Evolutionary conservation across 2,329 filamentous ascomycete species (phyloP).

Genomic region (Ophioceras dolichostomum): DNA sequence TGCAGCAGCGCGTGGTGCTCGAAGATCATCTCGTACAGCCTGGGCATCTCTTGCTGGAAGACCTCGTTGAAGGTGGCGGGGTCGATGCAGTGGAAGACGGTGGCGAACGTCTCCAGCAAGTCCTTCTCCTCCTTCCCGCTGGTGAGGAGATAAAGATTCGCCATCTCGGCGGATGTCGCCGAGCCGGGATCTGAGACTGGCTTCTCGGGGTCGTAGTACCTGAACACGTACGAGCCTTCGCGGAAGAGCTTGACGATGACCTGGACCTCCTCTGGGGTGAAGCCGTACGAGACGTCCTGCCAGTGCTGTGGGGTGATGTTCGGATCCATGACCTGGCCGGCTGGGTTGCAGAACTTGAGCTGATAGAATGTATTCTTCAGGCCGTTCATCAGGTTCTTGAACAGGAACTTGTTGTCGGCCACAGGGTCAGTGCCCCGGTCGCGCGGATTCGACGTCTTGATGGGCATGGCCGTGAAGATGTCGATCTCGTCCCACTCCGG

Average conservation of each 20-base stretch:
- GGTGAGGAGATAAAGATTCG: conserved; percentile 88
- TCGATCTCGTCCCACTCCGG: conserved; percentile 98
- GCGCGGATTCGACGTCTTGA: conserved; percentile 85
- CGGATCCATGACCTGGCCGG: conserved; percentile 57
- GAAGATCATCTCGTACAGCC: conserved; percentile 95
- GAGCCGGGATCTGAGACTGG: conserved; percentile 47
- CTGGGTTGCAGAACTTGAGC: conserved; percentile 78
- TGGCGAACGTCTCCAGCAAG: conserved; percentile 91
- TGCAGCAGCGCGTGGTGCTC: conserved; percentile 90
- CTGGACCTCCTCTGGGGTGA: conserved; percentile 92
- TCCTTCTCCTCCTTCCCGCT: conserved; percentile 97
- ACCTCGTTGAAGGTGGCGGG: conserved; percentile 98
- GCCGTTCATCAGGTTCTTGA: conserved; percentile 91
- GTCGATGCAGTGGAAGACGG: conserved; percentile 96
- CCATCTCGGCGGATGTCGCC: conserved; percentile 68
- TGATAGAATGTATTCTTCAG: conserved; percentile 96
- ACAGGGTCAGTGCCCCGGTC: conserved; percentile 86
- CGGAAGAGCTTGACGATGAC: conserved; percentile 96
- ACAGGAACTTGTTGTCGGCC: conserved; percentile 93
- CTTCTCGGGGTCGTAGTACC: conserved; percentile 82
- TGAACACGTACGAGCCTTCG: conserved; percentile 90
- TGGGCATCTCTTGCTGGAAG: conserved; percentile 93
- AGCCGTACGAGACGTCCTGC: conserved; percentile 91
- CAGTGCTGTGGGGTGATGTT: conserved; percentile 77
- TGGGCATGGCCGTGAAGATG: conserved; percentile 91